Evolutionary conservation across 345 rosid genomes (phyloP).

Genomic region (Cardamine occulta): DNA sequence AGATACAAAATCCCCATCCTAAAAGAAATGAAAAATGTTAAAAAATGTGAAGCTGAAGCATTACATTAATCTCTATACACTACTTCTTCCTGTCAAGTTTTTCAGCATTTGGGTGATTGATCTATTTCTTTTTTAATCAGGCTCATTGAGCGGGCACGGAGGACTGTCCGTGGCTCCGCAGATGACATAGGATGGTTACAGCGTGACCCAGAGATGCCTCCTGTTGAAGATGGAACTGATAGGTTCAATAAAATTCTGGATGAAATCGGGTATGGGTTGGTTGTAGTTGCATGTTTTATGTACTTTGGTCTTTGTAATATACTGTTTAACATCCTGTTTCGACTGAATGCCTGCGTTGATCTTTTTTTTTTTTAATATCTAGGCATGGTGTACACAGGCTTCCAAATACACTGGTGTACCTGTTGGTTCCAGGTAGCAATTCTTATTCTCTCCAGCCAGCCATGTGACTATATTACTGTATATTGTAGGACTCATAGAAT

Average conservation of each 20-base stretch:
- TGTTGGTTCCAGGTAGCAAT: conserved; percentile 87
- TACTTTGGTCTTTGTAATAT: conserved; percentile 3
- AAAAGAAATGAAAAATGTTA: conserved; percentile 8
- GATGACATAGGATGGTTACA: conserved; percentile 97
- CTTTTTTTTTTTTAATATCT: conserved; percentile 46
- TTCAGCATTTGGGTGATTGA: conserved; percentile 14
- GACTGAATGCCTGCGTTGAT: conserved; percentile 34
- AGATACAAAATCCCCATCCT: conserved; percentile 9
- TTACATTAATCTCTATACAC: not conserved
- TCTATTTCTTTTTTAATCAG: conserved; percentile 43
- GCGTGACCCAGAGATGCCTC: conserved; percentile 69
- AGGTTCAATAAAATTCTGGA: conserved; percentile 72
- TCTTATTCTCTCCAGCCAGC: conserved; percentile 23
- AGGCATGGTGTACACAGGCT: conserved; percentile 96
- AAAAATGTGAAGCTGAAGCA: conserved; percentile 9
- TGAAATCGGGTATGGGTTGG: conserved; percentile 65
- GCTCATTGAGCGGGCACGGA: conserved; percentile 84
- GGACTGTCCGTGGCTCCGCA: conserved; percentile 95
- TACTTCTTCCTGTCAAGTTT: not conserved
- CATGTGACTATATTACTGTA: not conserved
- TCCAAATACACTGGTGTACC: conserved; percentile 79
- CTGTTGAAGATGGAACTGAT: conserved; percentile 91
- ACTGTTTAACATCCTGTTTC: conserved; percentile 31
- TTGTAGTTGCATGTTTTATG: conserved; percentile 33
- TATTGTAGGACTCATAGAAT: not conserved